Base-by-base conservation (phyloP, 495 filamentous ascomycete genomes). In the Aspergillus taichungensis region DNA sequence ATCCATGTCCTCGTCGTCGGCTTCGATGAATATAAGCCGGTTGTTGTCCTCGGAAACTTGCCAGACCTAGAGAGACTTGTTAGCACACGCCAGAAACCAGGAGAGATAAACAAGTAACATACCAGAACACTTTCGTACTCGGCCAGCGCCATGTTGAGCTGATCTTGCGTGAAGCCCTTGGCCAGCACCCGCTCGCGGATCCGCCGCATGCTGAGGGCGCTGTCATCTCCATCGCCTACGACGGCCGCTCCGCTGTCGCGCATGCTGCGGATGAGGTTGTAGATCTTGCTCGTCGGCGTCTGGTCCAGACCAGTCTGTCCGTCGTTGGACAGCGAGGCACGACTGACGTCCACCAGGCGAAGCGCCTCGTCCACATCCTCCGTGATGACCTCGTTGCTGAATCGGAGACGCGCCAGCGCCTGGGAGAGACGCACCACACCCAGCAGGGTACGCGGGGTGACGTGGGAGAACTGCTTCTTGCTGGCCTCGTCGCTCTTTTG, bases 351-450 rank as follows among this genome's bases (percentile, higher is more conserved):
- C 27, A 94, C 75, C 27, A 98, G 76, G 32, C 92, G 78, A 42
- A 98, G 69, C 1, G 92, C 94, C 66, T 98, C 92, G 54, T 98
- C 92, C 5, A 96, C 88, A 59, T 98, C 92, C 47, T 96, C 90
- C 13, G 85, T 80, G 29, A 87, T 83, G 10, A 97, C 94, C 32
- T 74, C 71, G 31, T 84, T 76, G 36, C 80, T 80, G 67, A 97
- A 97, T 1, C 91, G 82, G 35, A 98, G 78, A 42, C 92, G 85
- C 8, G 94, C 92, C n/a, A 98, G 76, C 8, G 92, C 92, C 63
- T 98, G 94, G 1, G 92, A 85, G 7, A 98, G 75, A 74, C 92
- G 91, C 8, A 97, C 71, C 30, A 96, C 80, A 56, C 91, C 92
- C 1, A 98, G 78, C 9, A 98, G 76, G 0, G 92, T 97, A 73